Evolutionary conservation across 257 asterid genomes (phyloP).

Genomic region (Solanum boliviense): DNA sequence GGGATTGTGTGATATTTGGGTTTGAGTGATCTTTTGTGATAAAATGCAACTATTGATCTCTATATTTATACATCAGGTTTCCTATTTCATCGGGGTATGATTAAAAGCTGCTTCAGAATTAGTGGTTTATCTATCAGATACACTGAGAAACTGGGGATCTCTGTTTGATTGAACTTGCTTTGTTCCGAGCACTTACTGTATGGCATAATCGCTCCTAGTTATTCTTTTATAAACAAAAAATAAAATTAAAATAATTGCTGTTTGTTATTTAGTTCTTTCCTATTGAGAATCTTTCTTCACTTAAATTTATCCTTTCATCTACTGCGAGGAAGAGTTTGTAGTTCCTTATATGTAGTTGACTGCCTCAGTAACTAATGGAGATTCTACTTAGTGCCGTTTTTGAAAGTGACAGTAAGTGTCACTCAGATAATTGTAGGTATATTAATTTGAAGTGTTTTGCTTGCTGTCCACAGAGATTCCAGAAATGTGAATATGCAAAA

Average conservation of each 20-base stretch:
- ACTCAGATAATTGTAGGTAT: too few relatives aligned
- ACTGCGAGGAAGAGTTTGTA: background rate
- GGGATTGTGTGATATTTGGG: background rate
- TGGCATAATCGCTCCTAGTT: background rate
- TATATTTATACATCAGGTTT: background rate
- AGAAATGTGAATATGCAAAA: too few relatives aligned
- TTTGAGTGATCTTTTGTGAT: background rate
- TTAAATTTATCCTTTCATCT: background rate
- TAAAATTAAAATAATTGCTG: background rate
- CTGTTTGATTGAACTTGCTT: background rate
- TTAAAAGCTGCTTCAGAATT: background rate
- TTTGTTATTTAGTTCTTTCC: background rate
- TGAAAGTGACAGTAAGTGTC: background rate
- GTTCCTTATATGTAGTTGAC: background rate
- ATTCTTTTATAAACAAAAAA: background rate
- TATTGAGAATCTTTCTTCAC: background rate
- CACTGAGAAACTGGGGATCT: background rate
- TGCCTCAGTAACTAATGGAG: background rate
- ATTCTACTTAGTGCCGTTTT: background rate
- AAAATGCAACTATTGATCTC: background rate
- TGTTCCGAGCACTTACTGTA: background rate
- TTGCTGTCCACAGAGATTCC: too few relatives aligned
- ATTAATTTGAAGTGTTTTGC: too few relatives aligned
- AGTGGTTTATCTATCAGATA: background rate
- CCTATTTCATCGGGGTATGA: background rate